A percentile compares a stretch with the other conserved stretches of the same genome.
Evolutionary conservation across 176 grass and related monocot genomes (phyloP).

Genomic region (Carex kokanica): DNA sequence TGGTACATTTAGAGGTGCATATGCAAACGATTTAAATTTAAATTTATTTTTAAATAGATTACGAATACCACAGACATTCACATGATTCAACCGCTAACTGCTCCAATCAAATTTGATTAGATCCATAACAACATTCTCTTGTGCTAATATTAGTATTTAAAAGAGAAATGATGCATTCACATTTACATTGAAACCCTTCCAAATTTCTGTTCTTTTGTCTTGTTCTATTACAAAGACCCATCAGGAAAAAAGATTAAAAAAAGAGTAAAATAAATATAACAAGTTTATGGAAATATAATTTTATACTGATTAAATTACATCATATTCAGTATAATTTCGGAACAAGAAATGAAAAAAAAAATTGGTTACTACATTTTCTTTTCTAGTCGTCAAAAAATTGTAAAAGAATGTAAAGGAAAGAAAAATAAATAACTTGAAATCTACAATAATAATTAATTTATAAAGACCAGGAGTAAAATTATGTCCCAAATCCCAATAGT

Average conservation of each 20-base stretch:
- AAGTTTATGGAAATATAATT: not conserved
- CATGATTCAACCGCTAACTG: conserved; percentile 25
- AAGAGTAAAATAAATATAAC: not conserved
- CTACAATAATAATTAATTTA: not conserved
- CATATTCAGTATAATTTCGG: not conserved
- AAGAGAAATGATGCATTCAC: not conserved
- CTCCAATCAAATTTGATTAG: conserved; percentile 20
- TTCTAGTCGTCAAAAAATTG: not conserved
- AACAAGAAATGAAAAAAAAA: not conserved
- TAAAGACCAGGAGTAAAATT: no score
- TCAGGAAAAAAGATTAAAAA: not conserved
- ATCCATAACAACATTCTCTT: conserved; percentile 11
- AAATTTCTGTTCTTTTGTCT: not conserved
- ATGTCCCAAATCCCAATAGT: not conserved
- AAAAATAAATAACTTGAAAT: not conserved
- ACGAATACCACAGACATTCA: conserved; percentile 7
- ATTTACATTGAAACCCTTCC: not conserved
- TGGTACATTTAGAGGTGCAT: not conserved
- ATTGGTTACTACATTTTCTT: not conserved
- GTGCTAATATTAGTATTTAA: not conserved
- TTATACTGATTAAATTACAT: not conserved
- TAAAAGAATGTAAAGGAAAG: not conserved
- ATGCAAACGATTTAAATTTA: not conserved
- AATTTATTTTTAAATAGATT: not conserved
- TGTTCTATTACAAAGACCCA: not conserved